Percentiles rank a stretch among this genome's conserved stretches.
These are phyloP conservation scores for Vitis hybrid DNA, from an alignment of 177 flowering plant species.

Conservation along the genomic window DNA sequence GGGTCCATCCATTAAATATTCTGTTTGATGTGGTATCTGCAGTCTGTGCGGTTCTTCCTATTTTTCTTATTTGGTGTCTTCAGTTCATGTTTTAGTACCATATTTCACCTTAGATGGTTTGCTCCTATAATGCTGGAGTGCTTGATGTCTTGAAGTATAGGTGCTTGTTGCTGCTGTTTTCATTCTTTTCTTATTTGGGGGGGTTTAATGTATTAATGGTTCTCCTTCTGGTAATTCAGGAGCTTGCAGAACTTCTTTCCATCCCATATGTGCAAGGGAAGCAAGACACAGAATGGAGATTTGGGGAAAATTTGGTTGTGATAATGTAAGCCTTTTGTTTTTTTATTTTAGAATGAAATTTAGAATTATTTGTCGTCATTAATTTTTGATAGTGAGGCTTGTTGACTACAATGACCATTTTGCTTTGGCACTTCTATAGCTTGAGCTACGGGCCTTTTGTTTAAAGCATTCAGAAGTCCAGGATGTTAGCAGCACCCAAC, in stretches of 20 bases:
- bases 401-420: neutral
- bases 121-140: neutral
- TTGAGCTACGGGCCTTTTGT: conserved; percentile 92
- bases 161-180: neutral
- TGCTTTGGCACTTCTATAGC: conserved; percentile 36
- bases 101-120: neutral
- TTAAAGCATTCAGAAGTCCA: conserved; percentile 74
- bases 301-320: conserved; percentile 83
- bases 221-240: conserved; percentile 45
- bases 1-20: no score
- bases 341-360: neutral
- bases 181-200: neutral
- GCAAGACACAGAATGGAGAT: conserved; percentile 88
- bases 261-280: conserved; percentile 98
- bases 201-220: neutral
- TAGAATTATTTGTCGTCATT: neutral
- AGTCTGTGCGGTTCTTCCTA: neutral
- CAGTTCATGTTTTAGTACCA: no score
- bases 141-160: neutral
- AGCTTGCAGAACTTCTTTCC: conserved; percentile 87
- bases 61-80: neutral
- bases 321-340: conserved; percentile 52
- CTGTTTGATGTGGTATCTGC: neutral
- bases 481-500: conserved; percentile 20
- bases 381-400: neutral